Evolutionary conservation across 2,329 filamentous ascomycete genomes (phyloP).

Genomic region (Fusarium praegraminearum): DNA sequence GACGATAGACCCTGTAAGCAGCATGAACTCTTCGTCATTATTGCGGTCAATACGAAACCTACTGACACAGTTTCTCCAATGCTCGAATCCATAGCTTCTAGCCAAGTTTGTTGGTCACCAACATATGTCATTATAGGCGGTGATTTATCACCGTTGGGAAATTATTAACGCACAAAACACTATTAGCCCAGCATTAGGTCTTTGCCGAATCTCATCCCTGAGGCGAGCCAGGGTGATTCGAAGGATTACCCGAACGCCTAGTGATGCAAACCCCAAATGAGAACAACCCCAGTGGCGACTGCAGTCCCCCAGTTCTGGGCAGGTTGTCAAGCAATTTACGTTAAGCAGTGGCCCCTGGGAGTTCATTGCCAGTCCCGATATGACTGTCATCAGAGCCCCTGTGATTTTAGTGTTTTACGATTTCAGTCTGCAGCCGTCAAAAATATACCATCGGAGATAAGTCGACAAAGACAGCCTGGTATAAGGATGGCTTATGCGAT

Average conservation of each 20-base stretch:
- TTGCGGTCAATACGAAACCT: not conserved
- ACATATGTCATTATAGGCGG: not conserved
- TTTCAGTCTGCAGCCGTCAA: not conserved
- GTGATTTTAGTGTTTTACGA: conserved; percentile 1
- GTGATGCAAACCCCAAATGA: conserved; percentile 8
- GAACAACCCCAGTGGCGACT: conserved; percentile 35
- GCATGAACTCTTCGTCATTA: not conserved
- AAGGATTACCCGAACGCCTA: not conserved
- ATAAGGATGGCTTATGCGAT: not conserved
- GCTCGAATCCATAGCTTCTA: not conserved
- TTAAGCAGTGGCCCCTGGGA: conserved; percentile 7
- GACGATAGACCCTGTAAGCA: not conserved
- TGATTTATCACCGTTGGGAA: not conserved
- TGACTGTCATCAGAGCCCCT: conserved; percentile 32
- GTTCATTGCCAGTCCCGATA: conserved; percentile 23
- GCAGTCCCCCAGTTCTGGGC: not conserved
- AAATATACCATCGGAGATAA: not conserved
- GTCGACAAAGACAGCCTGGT: not conserved
- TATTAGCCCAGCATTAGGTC: not conserved
- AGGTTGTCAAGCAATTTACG: conserved; percentile 23
- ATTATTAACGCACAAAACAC: not conserved
- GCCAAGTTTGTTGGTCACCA: not conserved
- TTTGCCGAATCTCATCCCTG: not conserved
- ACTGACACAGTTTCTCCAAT: not conserved
- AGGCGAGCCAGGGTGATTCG: not conserved